Evolutionary conservation across 345 rosid genomes (phyloP).

Genomic region (Ceriops tagal): DNA sequence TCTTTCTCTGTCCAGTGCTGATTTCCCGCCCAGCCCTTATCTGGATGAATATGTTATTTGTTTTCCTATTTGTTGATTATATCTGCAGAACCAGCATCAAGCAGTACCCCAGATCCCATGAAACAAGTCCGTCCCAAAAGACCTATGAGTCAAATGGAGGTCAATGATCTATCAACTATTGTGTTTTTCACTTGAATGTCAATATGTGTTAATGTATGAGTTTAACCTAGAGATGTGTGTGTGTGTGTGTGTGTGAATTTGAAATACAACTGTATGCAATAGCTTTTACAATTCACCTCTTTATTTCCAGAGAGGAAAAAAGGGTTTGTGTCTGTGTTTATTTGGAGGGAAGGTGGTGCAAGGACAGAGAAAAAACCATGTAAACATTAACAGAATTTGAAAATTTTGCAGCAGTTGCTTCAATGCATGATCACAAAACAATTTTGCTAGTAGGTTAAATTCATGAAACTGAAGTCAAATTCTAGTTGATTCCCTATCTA

Average conservation of each 20-base stretch:
- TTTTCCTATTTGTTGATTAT: constrained; percentile 12
- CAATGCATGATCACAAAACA: too few relatives aligned
- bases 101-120: constrained; percentile 50
- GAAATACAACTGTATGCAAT: too few relatives aligned
- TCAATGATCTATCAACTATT: constrained; percentile 27
- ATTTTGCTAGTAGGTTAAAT: not conserved
- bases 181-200: constrained; percentile 3
- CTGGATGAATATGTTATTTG: constrained; percentile 7
- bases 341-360: too few relatives aligned
- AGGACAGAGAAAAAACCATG: too few relatives aligned
- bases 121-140: constrained; percentile 70
- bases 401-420: too few relatives aligned
- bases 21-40: constrained; percentile 12
- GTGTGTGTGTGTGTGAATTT: too few relatives aligned
- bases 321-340: too few relatives aligned
- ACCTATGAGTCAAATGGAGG: constrained; percentile 90
- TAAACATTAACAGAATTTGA: too few relatives aligned
- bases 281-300: too few relatives aligned
- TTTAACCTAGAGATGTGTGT: not conserved
- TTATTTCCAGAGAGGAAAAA: too few relatives aligned
- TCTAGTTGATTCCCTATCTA: not conserved
- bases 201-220: not conserved
- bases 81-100: constrained; percentile 42
- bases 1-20: constrained; percentile 3
- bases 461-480: not conserved